Conservation (phyloP, 164 flowering plant genomes). For the Liriodendron chinense region DNA sequence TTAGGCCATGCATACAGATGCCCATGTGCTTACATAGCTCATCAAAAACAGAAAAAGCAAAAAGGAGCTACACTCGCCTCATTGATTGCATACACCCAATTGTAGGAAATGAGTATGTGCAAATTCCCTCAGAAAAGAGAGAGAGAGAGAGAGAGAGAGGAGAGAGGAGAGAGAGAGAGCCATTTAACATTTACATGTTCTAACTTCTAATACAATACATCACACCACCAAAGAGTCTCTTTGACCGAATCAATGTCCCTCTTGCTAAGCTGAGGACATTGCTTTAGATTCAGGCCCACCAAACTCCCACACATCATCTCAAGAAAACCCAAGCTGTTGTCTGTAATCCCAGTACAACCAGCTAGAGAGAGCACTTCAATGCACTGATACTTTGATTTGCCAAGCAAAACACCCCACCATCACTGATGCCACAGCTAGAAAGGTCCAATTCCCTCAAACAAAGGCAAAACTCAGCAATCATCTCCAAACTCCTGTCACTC, state of each 20-base stretch:
- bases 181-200: no score
- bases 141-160: no score
- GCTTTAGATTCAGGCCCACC: conserved; percentile 39
- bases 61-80: no score
- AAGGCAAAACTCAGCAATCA: conserved; percentile 30
- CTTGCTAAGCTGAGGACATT: conserved; percentile 33
- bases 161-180: no score
- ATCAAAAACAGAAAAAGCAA: no score
- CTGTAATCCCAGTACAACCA: conserved; percentile 34
- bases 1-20: no score
- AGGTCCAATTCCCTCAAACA: conserved; percentile 37
- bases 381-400: conserved; percentile 23
- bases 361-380: conserved; percentile 37
- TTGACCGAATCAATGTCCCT: conserved; percentile 24
- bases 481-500: conserved; percentile 31
- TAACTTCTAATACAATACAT: conserved; percentile 10
- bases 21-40: no score
- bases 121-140: no score
- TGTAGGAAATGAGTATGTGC: no score
- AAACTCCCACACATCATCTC: conserved; percentile 28
- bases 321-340: conserved; percentile 29
- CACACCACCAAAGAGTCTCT: conserved; percentile 41
- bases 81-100: no score
- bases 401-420: conserved; percentile 33
- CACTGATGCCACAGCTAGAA: conserved; percentile 33